Evolutionary conservation across 345 rosid species (phyloP).

Genomic region (Murraya paniculata): DNA sequence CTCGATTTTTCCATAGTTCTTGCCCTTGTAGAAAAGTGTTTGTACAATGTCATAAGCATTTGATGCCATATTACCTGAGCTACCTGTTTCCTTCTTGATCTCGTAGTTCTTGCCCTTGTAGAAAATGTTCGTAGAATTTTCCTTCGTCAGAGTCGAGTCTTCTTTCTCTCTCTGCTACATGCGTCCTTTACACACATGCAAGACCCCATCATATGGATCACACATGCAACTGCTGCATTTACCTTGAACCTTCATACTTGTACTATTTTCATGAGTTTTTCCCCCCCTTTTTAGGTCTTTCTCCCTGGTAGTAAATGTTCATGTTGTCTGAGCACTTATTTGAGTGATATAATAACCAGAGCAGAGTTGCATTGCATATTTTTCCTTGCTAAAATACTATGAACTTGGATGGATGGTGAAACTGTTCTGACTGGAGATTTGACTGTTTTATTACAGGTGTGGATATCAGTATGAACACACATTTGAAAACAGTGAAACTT

Average conservation of each 20-base stretch:
- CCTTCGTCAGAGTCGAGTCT: neutral
- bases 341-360: neutral
- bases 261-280: neutral
- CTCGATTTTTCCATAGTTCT: neutral
- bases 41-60: neutral
- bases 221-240: neutral
- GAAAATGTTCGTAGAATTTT: neutral
- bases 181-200: too few species aligned
- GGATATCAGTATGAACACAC: slow-evolving; percentile 98
- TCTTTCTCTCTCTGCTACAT: neutral
- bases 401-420: neutral
- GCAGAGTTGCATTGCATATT: neutral
- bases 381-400: neutral
- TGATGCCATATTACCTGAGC: neutral
- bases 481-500: slow-evolving; percentile 90
- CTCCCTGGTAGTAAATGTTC: neutral
- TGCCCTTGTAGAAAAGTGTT: neutral
- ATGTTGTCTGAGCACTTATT: neutral
- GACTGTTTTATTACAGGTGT: slow-evolving; percentile 56
- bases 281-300: neutral
- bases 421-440: neutral
- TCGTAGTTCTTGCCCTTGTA: neutral
- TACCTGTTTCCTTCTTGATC: neutral
- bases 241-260: neutral
- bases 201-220: too few species aligned